Base-by-base conservation (phyloP, 176 grass and related monocot genomes). In the Cymbopogon citratus region DNA sequence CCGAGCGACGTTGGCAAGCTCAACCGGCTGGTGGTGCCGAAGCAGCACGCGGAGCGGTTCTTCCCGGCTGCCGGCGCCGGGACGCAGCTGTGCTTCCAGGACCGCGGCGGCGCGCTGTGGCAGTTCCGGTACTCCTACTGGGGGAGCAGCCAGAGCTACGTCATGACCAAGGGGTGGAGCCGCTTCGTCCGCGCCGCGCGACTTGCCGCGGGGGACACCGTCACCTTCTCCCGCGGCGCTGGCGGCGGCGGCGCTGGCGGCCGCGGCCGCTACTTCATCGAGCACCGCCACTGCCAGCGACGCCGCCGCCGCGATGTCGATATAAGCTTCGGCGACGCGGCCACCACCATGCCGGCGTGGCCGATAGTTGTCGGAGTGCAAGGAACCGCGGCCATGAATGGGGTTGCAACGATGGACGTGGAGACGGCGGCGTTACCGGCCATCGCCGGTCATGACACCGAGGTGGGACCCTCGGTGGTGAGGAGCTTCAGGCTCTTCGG, bases 1-100 rank as follows among this genome's bases (percentile, higher is more conserved):
- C 92, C 89, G n/a, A 94, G 92, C 71, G 92, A 94, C 29, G 92
- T 94, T n/a, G 89, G 92, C 85, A 94, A 94, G 80, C 92, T 94
- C 62, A 94, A 94, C 81, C 92, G 92, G 26, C 89, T 94, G 35
- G 92, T 94, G 16, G 90, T 94, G 64, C 92, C 92, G 40, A 94
- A 94, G 89, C 92, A 94, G 85, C 85, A 89, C 71, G 92, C 87
- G 1, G 92, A 94, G 80, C 35, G 86, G n/a, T 82, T 85, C 81
- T 94, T 94, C 77, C 92, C 92, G 67, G 78, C 69, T 2, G 72
- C 77, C 19, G 81, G 76, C 66, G 44, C 28, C 49, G 92, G 84
- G 9, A 85, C 89, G 16, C 72, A 82, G 61, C 89, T 94, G 54
- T 33, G 45, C 54, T 94, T 94, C 73, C 84, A 91, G 39, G 89